phyloP scores from a whole-genome alignment of 306 rosid species.

The Malus fusca region DNA sequence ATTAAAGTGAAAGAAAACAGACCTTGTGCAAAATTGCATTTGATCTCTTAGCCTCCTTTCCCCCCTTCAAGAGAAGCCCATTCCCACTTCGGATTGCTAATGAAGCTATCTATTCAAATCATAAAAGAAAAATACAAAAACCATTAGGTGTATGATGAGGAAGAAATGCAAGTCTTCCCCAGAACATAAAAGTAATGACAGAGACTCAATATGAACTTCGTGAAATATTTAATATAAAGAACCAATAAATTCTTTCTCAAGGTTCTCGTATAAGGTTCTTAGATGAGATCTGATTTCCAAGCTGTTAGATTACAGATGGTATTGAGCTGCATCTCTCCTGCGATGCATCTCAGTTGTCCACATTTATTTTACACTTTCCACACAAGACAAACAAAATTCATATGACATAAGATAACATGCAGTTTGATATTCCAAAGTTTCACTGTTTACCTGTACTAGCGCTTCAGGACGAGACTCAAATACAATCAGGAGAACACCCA shows the following conservation, averaged over 20 bases:
- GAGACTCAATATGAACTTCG: not conserved
- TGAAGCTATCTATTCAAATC: constrained; percentile 74
- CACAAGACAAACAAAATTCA: not conserved
- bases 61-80: constrained; percentile 96
- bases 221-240: not conserved
- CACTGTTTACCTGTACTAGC: constrained; percentile 65
- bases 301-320: not conserved
- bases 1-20: constrained; percentile 17
- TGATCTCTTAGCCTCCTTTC: constrained; percentile 96
- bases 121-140: constrained; percentile 5
- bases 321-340: not conserved
- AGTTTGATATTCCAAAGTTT: not conserved
- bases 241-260: not conserved
- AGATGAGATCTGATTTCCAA: not conserved
- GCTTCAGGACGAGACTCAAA: constrained; percentile 99
- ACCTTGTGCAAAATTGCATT: constrained; percentile 90
- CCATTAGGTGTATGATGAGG: constrained; percentile 17
- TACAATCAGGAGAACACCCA: constrained; percentile 89
- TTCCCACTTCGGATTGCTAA: constrained; percentile 94
- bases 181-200: not conserved
- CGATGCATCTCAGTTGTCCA: not conserved
- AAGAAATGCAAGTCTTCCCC: not conserved
- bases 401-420: not conserved
- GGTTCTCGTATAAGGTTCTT: not conserved
- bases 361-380: not conserved